Percentiles rank a stretch among this genome's conserved stretches.
phyloP scores from a whole-genome alignment of 1,284 basidiomycete genomes.

The Gastroboletus turbinatus region DNA sequence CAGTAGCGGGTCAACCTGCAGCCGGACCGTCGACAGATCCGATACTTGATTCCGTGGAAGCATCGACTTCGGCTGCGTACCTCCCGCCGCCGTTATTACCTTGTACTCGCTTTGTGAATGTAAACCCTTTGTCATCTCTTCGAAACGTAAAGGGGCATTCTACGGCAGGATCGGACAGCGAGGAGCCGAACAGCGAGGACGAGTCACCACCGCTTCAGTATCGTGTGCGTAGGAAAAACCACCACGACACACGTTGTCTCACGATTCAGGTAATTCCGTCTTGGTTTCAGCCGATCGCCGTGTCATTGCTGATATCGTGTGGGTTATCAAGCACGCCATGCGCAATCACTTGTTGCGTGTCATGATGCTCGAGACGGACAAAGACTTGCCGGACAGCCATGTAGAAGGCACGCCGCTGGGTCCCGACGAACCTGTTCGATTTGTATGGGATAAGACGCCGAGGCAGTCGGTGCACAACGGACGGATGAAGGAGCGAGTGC shows the following conservation, averaged over 20 bases:
- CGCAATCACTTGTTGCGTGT: constrained; percentile 56
- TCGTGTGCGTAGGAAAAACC: constrained; percentile 49
- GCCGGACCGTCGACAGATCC: constrained; percentile 2
- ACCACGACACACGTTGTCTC: constrained; percentile 60
- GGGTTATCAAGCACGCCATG: constrained; percentile 58
- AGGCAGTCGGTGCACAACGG: constrained; percentile 70
- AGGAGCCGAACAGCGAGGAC: constrained; percentile 38
- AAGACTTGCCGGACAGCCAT: constrained; percentile 59
- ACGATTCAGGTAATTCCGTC: constrained; percentile 56
- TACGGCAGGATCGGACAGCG: constrained; percentile 36
- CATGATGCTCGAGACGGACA: constrained; percentile 57
- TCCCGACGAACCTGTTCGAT: constrained; percentile 56
- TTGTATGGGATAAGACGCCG: constrained; percentile 73
- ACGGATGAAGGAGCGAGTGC: constrained; percentile 63
- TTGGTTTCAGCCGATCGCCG: background rate
- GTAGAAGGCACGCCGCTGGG: constrained; percentile 48
- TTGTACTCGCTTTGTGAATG: constrained; percentile 24
- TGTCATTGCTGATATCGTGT: constrained; percentile 4
- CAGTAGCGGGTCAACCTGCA: constrained; percentile 1
- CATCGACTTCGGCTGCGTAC: constrained; percentile 2
- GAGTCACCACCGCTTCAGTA: constrained; percentile 32
- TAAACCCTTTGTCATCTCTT: constrained; percentile 18
- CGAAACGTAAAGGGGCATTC: constrained; percentile 36
- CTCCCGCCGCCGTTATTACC: constrained; percentile 16
- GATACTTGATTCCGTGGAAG: constrained; percentile 6